Conservation (phyloP, 2,329 filamentous ascomycete genomes). For the Sclerotinia sclerotiorum region DNA sequence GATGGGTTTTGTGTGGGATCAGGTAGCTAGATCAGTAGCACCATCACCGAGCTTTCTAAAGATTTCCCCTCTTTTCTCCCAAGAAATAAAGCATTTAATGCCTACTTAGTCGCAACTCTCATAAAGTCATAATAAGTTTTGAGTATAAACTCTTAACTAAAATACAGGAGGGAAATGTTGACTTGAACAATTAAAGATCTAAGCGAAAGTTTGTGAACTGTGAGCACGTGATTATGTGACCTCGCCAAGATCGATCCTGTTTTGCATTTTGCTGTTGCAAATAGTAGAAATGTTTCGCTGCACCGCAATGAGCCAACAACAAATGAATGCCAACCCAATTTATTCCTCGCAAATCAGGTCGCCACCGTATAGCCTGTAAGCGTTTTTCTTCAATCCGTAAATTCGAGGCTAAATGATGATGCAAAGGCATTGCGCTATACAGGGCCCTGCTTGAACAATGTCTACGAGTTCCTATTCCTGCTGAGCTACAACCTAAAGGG, state of each 20-base stretch:
- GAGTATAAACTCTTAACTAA: too few relatives aligned
- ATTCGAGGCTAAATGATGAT: conserved; percentile 5
- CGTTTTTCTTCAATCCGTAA: not conserved
- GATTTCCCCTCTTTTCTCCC: too few relatives aligned
- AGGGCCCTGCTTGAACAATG: conserved; percentile 65
- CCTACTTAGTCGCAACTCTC: too few relatives aligned
- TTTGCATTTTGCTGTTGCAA: not conserved
- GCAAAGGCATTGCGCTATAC: conserved; percentile 67
- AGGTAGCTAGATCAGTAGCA: not conserved
- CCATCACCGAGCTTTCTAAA: not conserved
- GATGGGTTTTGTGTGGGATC: too few relatives aligned
- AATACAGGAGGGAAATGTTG: not conserved
- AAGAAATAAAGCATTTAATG: too few relatives aligned
- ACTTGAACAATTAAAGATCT: not conserved
- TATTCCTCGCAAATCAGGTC: conserved; percentile 47
- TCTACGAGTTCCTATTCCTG: conserved; percentile 52
- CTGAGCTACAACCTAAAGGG: conserved; percentile 44
- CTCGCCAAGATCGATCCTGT: not conserved
- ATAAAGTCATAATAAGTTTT: not conserved
- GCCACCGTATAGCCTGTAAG: conserved; percentile 54
- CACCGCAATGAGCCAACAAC: conserved; percentile 19
- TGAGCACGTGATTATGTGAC: not conserved
- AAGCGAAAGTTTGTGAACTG: not conserved
- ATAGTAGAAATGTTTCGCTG: not conserved
- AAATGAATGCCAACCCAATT: conserved; percentile 48